Evolutionary conservation across 805 yeast genomes (phyloP), one percentile per base, ranked within the genome.

Genomic region (Candida tammaniensis): DNA sequence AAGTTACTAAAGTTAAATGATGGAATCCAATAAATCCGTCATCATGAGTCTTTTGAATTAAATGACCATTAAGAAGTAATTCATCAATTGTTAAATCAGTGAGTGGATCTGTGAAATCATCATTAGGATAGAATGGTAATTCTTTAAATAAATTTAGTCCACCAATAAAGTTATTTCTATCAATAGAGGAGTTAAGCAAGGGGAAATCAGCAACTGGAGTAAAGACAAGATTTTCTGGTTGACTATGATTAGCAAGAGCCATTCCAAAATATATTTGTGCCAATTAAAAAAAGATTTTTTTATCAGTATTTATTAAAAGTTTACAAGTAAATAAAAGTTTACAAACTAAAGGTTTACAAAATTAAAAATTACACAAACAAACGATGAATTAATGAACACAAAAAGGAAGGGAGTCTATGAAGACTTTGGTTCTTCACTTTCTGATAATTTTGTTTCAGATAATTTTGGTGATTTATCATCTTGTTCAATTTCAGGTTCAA

Each of bases 1-100:
- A 74, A 9, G 80, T 82, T 40, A 80, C 82, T 68, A 82, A 76
- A 10, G 82, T 80, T 3, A 84, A 67, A 47, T 80, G 81, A 57
- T 76, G 80, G 50, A 80, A 84, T n/a, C 72, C 75, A 6, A 57
- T 19, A 37, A 66, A 47, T 10, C 60, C 68, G 47, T 61, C 68
- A 13, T 15, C 27, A 3, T 57, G 36, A 13, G 20, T 40, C 22
- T 48, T 52, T 8, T 43, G 35, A 11, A 17, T 48, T 3, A 23
- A 39, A 21, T 44, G 44, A 4, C 54, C 54, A 31, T 49, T 46
- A 4, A 13, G 22, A 7, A 59, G 30, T 12, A 58, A 38, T 17
- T 57, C 61, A 4, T 19, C 9, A 17, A 21, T 15, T 4, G 27
- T 8, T 6, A 30, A 29, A 4, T 35, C 33, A 3, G 21, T 20